Evolutionary conservation across 2,329 filamentous ascomycete species (phyloP), one percentile per base, ranked within the genome.

Genomic region (Curvularia verruculosa): DNA sequence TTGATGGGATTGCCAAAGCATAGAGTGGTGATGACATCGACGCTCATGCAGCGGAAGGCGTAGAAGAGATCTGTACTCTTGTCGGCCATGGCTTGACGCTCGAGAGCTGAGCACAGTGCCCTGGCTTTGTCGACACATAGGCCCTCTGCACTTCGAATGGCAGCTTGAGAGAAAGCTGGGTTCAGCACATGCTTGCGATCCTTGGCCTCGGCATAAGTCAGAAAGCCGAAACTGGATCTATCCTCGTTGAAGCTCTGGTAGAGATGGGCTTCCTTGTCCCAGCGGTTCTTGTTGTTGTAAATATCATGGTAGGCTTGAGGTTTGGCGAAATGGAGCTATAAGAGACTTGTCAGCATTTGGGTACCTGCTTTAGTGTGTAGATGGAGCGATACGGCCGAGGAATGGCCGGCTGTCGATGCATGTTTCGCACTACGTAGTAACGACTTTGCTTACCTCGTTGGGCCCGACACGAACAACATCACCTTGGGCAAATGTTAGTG

Each of bases 281-380:
- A 80, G 15, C 72, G 69, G 44, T 77, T 76, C 39, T 68, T 71
- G 48, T 69, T 69, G 60, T 75, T 78, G 65, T 81, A 80, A 36
- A 81, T 80, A 36, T 78, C 77, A 58, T 77, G 67, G 60, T 80
- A 81, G 23, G 75, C 77, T 8, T 72, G 48, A 1, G 79, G 79
- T 18, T 75, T 69, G 9, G 72, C 73, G 65, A 81, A 81, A 57
- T 81, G 78, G 29, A 81, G 74, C 76, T 80, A 53, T 23, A 48
- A 74, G 21, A 46, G 24, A 29, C 13, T 19, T 19, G 39, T 62
- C 31, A 58, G 59, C 41, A 53, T n/a, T 36, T 10, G 13, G 49
- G 26, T 23, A 9, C 28, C 28, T 29, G 10, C 28, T 10, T 10
- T 29, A 29, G 28, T 29, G 28, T 29, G 12, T 3, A 12, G 28